These are phyloP conservation scores for Kluyveromyces wickerhamii DNA, from an alignment of 805 yeast genomes.

Conservation along the genomic window DNA sequence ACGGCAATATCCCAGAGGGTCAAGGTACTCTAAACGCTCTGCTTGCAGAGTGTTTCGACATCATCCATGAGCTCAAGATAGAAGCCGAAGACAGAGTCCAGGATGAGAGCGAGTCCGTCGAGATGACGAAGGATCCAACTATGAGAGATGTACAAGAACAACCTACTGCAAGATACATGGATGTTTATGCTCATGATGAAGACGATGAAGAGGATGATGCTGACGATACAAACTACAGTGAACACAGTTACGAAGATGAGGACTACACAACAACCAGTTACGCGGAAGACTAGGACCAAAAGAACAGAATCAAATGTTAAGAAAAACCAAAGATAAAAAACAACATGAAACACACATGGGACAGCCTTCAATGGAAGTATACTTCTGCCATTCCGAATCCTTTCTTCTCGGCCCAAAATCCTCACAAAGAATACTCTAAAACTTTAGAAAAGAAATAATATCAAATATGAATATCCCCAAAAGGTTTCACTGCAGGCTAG, in stretches of 20 bases:
- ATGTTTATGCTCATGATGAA: constrained; percentile 12
- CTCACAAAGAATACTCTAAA: no score
- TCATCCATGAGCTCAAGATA: constrained; percentile 80
- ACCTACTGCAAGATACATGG: constrained; percentile 16
- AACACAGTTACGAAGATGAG: constrained; percentile 19
- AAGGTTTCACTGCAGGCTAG: no score
- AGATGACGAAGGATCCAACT: constrained; percentile 10
- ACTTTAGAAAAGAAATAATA: no score
- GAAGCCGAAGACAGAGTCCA: constrained; percentile 64
- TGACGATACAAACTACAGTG: constrained; percentile 13
- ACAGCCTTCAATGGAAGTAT: no score
- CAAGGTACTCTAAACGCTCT: constrained; percentile 92
- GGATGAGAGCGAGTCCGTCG: constrained; percentile 12
- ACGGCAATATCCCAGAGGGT: constrained; percentile 91
- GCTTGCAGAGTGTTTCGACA: constrained; percentile 90
- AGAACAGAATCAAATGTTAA: no score
- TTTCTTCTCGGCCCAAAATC: no score
- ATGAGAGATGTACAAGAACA: constrained; percentile 13
- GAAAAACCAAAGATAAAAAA: no score
- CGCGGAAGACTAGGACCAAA: constrained; percentile 10
- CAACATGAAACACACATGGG: no score
- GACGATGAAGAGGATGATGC: constrained; percentile 16
- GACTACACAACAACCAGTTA: constrained; percentile 13
- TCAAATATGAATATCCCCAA: no score
- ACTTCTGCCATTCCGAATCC: no score